Percentiles rank a stretch among this genome's conserved stretches.
Evolutionary conservation across 345 rosid genomes (phyloP).

Genomic region (Citrus maxima): DNA sequence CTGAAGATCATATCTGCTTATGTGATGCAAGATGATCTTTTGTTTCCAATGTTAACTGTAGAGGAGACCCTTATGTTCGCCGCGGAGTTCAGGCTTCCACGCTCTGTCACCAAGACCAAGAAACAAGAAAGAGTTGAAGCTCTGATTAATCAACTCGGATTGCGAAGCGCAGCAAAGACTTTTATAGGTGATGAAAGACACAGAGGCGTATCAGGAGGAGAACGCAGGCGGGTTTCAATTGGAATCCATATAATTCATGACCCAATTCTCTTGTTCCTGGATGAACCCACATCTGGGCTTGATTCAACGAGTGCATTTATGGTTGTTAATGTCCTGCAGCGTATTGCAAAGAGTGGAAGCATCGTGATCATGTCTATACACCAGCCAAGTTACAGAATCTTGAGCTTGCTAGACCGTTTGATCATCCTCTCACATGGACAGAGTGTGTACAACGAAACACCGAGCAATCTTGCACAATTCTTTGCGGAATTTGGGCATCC

Average conservation of each 20-base stretch:
- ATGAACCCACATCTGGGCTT: constrained; percentile 40
- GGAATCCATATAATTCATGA: constrained; percentile 30
- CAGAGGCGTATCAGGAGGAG: constrained; percentile 41
- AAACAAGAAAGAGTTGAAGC: constrained; percentile 33
- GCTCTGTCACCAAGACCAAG: constrained; percentile 24
- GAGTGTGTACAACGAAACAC: constrained; percentile 22
- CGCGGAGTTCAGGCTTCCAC: constrained; percentile 38
- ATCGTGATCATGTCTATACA: constrained; percentile 38
- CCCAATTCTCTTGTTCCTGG: constrained; percentile 27
- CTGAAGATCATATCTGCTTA: constrained; percentile 39
- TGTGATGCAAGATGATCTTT: constrained; percentile 41
- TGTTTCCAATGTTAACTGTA: constrained; percentile 38
- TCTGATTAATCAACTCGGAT: constrained; percentile 35
- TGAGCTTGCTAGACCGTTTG: constrained; percentile 24
- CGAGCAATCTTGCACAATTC: constrained; percentile 18
- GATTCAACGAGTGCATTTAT: constrained; percentile 38
- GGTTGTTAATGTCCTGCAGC: constrained; percentile 35
- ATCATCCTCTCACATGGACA: constrained; percentile 33
- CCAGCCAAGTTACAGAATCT: constrained; percentile 34
- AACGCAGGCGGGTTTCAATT: constrained; percentile 40
- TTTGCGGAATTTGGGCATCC: constrained; percentile 27
- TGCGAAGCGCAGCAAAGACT: constrained; percentile 33
- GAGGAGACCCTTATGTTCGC: constrained; percentile 43
- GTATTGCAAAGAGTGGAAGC: constrained; percentile 39
- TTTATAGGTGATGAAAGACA: constrained; percentile 43